Percentiles rank a stretch among this genome's conserved stretches.
phyloP scores from a whole-genome alignment of 2,329 filamentous ascomycete genomes.

The Meredithiella fracta region DNA sequence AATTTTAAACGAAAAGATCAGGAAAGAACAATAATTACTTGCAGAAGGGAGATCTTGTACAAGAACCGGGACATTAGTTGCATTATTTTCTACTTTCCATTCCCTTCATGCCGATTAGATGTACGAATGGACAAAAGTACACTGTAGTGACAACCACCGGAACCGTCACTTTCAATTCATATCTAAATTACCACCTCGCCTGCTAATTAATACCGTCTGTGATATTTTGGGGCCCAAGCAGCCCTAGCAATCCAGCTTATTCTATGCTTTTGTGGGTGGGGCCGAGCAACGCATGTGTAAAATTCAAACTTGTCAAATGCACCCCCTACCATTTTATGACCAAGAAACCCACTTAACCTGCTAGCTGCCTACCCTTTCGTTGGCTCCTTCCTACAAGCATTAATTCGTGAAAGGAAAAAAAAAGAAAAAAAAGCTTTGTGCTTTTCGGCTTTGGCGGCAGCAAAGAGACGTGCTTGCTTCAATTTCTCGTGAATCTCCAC shows the following conservation, averaged over 20 bases:
- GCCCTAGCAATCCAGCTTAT: background rate
- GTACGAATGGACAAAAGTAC: too few relatives aligned
- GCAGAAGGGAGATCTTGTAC: too few relatives aligned
- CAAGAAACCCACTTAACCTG: background rate
- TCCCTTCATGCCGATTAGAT: too few relatives aligned
- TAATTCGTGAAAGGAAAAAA: background rate
- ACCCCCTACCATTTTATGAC: background rate
- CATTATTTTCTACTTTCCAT: too few relatives aligned
- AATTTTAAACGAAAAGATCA: background rate
- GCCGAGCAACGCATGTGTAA: background rate
- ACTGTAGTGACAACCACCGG: too few relatives aligned
- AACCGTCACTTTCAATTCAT: too few relatives aligned
- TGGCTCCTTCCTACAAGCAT: background rate
- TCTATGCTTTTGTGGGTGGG: background rate
- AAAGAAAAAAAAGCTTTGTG: background rate
- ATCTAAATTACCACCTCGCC: too few relatives aligned
- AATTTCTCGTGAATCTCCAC: background rate
- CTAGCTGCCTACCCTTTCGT: background rate
- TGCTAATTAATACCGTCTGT: too few relatives aligned
- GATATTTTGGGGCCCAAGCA: background rate
- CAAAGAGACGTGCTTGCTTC: background rate
- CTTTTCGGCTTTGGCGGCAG: background rate
- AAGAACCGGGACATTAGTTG: too few relatives aligned
- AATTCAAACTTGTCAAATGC: too few relatives aligned
- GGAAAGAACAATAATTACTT: background rate